Evolutionary conservation across 192 early-diverging fungal species (phyloP), one percentile per base, ranked within the genome.

Genomic region (Coemansia sp.): DNA sequence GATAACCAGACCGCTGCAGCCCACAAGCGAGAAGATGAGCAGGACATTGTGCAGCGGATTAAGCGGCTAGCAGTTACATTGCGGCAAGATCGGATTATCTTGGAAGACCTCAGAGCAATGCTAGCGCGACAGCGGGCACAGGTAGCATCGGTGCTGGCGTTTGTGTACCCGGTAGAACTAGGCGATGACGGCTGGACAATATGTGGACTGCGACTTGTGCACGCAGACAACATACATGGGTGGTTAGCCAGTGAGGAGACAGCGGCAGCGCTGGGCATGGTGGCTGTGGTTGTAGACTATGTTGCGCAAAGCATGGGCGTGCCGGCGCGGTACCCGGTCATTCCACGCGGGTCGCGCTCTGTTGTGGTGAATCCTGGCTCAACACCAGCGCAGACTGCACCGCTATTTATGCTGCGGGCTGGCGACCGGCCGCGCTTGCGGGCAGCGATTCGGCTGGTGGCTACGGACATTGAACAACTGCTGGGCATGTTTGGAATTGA

Each of bases 61-160:
- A 12, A 23, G 21, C 19, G 62, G 1, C 23, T 27, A 0, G 66
- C 43, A 17, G 48, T 52, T 24, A 53, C 50, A 32, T 50, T 78
- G 35, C 65, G 66, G 6, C 75, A 78, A 66, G 70, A 71, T 14
- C 70, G 75, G 10, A 78, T 78, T 3, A 78, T 78, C 35, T 22
- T 64, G 6, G 75, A 78, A 49, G 75, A 78, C 55, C 11, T 78
- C 39, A 62, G 75, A 1, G 75, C 75, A 3, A 78, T 78, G 75
- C 63, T 78, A 25, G 75, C 75, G 5, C 39, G 63, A 39, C 51
- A 64, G 62, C 75, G 75, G 5, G 66, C 55, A 5, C 51, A 5
- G 9, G 55, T 35, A 12, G 58, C 62, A 11, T 29, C 1, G 2
- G 48, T 24, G 2, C 48, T 72, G 22, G 15, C 52, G 38, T 47